Evolutionary conservation across 2,329 filamentous ascomycete species (phyloP).

Genomic region (Ophiostoma sp.): DNA sequence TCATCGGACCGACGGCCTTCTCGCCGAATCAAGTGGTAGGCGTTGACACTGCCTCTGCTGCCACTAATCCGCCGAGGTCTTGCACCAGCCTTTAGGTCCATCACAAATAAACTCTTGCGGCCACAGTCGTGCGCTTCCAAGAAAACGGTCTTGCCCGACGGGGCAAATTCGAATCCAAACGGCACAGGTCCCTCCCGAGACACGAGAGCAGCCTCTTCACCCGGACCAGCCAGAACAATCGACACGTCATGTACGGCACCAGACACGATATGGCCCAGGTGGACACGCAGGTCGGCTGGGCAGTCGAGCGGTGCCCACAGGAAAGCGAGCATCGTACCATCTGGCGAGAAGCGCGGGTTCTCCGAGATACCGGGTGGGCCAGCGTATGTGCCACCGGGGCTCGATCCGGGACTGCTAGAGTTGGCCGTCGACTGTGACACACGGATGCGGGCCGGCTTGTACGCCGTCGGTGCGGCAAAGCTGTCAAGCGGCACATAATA

Average conservation of each 20-base stretch:
- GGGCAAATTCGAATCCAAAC: constrained; percentile 39
- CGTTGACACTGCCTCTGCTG: constrained; percentile 35
- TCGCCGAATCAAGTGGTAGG: constrained; percentile 34
- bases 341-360: constrained; percentile 42
- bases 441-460: constrained; percentile 30
- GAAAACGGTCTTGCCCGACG: constrained; percentile 39
- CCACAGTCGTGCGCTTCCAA: constrained; percentile 40
- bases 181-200: constrained; percentile 31
- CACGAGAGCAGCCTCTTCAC: background rate
- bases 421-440: background rate
- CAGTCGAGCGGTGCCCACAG: constrained; percentile 34
- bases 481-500: constrained; percentile 41
- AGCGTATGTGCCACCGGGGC: background rate
- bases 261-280: constrained; percentile 36
- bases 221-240: constrained; percentile 30
- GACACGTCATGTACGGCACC: constrained; percentile 36
- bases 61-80: constrained; percentile 31
- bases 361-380: constrained; percentile 13
- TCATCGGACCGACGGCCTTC: constrained; percentile 27
- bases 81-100: constrained; percentile 38
- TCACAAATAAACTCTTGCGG: constrained; percentile 37
- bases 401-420: background rate
- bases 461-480: constrained; percentile 32
- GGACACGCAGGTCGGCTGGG: constrained; percentile 35
- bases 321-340: constrained; percentile 42